Base-by-base conservation (phyloP, 257 asterid species). In the Mentha longifolia region DNA sequence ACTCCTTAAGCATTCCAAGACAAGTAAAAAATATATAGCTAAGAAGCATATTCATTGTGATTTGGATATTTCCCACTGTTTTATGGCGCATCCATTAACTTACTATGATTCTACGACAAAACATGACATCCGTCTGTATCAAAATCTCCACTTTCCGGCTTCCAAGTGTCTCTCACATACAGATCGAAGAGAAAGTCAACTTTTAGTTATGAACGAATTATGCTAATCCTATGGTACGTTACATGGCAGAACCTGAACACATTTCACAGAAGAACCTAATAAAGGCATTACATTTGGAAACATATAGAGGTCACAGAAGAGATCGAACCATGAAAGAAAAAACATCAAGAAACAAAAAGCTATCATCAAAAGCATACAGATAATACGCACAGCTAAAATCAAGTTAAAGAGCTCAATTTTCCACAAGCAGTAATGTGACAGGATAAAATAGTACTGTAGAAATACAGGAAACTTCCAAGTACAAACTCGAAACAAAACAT, bases 311-410 rank as follows among this genome's bases (percentile, higher is more conserved):
- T 14, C 20, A 42, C 13, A 6, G 16, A 6, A 43, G 39, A 49
- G 28, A 25, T 55, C 56, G 42, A 50, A 60, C 14, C 65, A 39
- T 6, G 56, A 63, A 35, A 43, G 45, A 22, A 17, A 46, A 20
- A 69, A 56, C 39, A 37, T 49, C 61, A 56, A 47, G 70, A 58
- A 39, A n/a, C 22, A 30, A 7, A 56, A 30, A 56, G 55, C 9
- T 4, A 12, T n/a, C 5, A 31, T 52, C 31, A 5, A 35, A 41
- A 59, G 61, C 47, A 77, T 20, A 58, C 51, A 37, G 5, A 41
- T 14, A 8, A 43, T 12, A 64, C 67, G 9, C 30, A 13, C 17
- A 20, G 73, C 77, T n/a, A 47, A 56, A 65, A 67, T 17, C 70
- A 58, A 37, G 62, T 43, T 25, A 30, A 10, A 41, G 41, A 4